A percentile compares a stretch with the other conserved stretches of the same genome.
Conservation (phyloP, 2,329 filamentous ascomycete genomes). For the Capronia americana region DNA sequence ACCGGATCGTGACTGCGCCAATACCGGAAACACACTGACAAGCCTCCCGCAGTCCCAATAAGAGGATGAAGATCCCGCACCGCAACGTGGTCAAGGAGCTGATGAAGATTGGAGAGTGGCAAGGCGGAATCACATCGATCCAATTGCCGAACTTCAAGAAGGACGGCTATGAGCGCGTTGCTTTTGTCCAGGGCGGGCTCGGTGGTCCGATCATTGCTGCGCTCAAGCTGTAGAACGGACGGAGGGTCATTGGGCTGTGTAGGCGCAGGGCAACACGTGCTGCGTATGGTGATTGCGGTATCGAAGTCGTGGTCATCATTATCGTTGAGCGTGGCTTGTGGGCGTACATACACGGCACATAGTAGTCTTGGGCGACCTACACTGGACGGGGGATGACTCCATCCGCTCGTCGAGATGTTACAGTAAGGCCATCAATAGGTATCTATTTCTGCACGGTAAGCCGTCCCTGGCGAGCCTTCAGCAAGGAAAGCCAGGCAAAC, state of each 20-base stretch:
- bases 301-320: neutral
- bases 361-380: neutral
- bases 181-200: constrained; percentile 29
- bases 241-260: neutral
- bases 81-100: constrained; percentile 35
- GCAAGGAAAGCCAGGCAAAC: neutral
- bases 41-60: constrained; percentile 28
- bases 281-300: neutral
- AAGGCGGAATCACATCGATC: constrained; percentile 27
- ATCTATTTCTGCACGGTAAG: neutral
- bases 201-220: constrained; percentile 34
- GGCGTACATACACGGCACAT: neutral
- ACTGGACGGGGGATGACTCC: neutral
- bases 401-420: neutral
- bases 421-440: neutral
- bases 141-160: constrained; percentile 19
- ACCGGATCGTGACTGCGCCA: neutral
- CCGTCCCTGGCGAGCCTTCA: neutral
- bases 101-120: constrained; percentile 35
- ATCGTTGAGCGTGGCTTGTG: neutral
- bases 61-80: constrained; percentile 34
- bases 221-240: constrained; percentile 22
- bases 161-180: constrained; percentile 32
- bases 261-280: neutral
- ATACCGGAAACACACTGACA: neutral